Evolutionary conservation across 108 stramenopile genomes (phyloP).

Genomic region (Schizochytrium sp.): DNA sequence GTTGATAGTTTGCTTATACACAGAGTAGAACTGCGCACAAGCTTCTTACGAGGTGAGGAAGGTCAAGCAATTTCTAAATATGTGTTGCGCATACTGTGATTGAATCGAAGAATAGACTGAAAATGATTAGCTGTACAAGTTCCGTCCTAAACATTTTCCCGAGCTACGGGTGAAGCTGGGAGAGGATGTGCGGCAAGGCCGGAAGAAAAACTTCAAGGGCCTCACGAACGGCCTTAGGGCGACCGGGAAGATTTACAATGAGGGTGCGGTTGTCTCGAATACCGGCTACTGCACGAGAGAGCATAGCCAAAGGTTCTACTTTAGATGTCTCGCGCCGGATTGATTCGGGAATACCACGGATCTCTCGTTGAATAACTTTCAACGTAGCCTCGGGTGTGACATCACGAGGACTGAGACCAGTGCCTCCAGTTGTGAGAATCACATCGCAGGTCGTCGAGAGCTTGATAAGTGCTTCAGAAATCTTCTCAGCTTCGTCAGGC

Average conservation of each 20-base stretch:
- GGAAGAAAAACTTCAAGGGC: background rate
- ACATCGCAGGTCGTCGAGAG: constrained; percentile 75
- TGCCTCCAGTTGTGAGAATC: constrained; percentile 90
- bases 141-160: too few species aligned
- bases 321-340: background rate
- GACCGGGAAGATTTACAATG: constrained; percentile 61
- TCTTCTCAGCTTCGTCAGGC: constrained; percentile 82
- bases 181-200: constrained; percentile 7
- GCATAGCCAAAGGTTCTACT: constrained; percentile 31
- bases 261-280: constrained; percentile 9
- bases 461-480: constrained; percentile 64
- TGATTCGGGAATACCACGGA: constrained; percentile 14
- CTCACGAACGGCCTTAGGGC: constrained; percentile 54
- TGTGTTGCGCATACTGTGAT: too few species aligned
- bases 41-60: too few species aligned
- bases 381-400: constrained; percentile 90
- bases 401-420: constrained; percentile 87
- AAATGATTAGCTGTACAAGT: too few species aligned
- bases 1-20: too few species aligned
- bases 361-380: constrained; percentile 6
- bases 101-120: too few species aligned
- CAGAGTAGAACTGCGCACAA: too few species aligned
- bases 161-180: background rate
- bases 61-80: too few species aligned
- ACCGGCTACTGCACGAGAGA: constrained; percentile 52